These are phyloP conservation scores for Rhodotorula toruloides DNA, from an alignment of 768 basidiomycete species.

Conservation along the genomic window DNA sequence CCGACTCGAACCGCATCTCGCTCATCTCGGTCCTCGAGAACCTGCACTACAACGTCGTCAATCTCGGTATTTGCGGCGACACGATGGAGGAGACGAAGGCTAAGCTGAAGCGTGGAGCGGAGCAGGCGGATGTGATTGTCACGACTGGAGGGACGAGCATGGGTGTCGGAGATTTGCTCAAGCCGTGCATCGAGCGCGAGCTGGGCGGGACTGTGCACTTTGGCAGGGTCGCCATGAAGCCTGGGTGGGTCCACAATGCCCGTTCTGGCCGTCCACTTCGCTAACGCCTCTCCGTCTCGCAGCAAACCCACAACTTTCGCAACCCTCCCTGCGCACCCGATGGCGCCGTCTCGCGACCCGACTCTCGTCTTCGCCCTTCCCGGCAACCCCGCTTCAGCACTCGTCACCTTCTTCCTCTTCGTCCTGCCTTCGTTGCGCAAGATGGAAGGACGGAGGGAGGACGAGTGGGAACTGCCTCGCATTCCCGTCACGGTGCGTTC, in stretches of 20 bases:
- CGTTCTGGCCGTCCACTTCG: background rate
- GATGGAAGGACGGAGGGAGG: constrained; percentile 41
- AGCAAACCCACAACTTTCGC: constrained; percentile 88
- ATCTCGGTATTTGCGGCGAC: constrained; percentile 74
- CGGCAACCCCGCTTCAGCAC: constrained; percentile 80
- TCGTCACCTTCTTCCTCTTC: constrained; percentile 74
- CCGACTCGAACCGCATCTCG: constrained; percentile 81
- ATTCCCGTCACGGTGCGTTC: constrained; percentile 38
- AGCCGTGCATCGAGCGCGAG: constrained; percentile 77
- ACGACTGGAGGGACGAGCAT: constrained; percentile 89
- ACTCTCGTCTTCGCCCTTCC: constrained; percentile 79
- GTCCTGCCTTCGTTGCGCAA: constrained; percentile 67
- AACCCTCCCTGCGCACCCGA: constrained; percentile 55
- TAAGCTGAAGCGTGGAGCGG: constrained; percentile 58
- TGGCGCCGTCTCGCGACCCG: constrained; percentile 43
- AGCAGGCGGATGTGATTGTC: constrained; percentile 65
- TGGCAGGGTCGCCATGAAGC: constrained; percentile 73
- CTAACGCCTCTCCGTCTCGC: background rate
- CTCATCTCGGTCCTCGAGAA: constrained; percentile 64
- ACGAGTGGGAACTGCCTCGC: constrained; percentile 38
- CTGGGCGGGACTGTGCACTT: constrained; percentile 75
- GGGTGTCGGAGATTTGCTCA: constrained; percentile 79
- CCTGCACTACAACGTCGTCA: constrained; percentile 69
- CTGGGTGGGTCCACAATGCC: constrained; percentile 47
- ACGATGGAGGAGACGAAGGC: constrained; percentile 53